Conservation (phyloP, 1,139 yeast genomes). For the Tardiomyces depauwii region DNA sequence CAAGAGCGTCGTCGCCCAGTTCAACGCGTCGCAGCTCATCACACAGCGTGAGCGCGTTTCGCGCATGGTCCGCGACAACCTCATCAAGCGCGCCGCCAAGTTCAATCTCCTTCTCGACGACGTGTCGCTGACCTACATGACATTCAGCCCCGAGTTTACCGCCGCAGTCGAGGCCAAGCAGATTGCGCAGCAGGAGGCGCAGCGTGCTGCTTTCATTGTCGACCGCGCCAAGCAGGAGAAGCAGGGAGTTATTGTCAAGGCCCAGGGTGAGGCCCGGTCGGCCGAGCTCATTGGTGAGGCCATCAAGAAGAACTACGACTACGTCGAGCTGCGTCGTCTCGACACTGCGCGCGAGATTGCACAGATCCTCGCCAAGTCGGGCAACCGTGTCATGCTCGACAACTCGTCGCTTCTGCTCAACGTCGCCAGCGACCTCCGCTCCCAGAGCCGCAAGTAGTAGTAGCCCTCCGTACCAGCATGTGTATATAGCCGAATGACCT, state of each 20-base stretch:
- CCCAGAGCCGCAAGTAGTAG: neutral
- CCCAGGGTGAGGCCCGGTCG: constrained; percentile 97
- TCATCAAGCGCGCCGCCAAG: constrained; percentile 82
- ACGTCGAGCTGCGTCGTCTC: constrained; percentile 90
- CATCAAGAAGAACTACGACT: constrained; percentile 88
- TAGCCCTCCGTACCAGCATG: neutral
- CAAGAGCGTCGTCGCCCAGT: constrained; percentile 95
- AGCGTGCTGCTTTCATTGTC: constrained; percentile 92
- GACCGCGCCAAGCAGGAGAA: constrained; percentile 97
- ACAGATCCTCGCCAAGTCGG: constrained; percentile 67
- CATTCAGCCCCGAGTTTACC: constrained; percentile 95
- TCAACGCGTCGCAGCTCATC: constrained; percentile 93
- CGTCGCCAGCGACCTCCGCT: constrained; percentile 52
- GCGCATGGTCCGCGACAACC: constrained; percentile 77
- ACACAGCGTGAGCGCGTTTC: constrained; percentile 97
- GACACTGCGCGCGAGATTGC: constrained; percentile 98
- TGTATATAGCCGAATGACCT: neutral
- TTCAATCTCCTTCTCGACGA: constrained; percentile 86
- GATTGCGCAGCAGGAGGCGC: constrained; percentile 99
- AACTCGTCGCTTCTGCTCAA: constrained; percentile 85
- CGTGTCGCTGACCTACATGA: constrained; percentile 91
- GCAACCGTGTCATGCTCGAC: constrained; percentile 84
- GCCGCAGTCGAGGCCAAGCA: constrained; percentile 98
- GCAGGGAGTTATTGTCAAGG: constrained; percentile 91
- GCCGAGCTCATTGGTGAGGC: constrained; percentile 99